Base-by-base conservation (phyloP, 441 rosid species). In the Pelargonium exstipulatum region DNA sequence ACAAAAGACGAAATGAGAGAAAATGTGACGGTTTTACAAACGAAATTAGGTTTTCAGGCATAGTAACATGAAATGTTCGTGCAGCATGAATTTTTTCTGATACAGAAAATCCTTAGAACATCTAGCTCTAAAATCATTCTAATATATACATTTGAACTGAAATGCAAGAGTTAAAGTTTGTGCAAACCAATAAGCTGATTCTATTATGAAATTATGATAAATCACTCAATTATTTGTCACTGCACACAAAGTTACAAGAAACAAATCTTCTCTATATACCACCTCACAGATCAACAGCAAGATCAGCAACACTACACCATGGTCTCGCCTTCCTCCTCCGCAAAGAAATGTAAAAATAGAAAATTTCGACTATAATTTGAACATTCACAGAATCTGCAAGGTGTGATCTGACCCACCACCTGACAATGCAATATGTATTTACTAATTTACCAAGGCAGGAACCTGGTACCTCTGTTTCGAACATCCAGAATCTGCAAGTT, bases 181-280 rank as follows among this genome's bases (percentile, higher is more conserved):
- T 46, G 64, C 64, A 60, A 20, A 60, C 32, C 37, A 60, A 77
- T 32, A 70, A 82, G 65, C 79, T 70, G 73, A 71, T 73, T 78
- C 83, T 82, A 83, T 79, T 66, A 72, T 74, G 73, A 40, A 70
- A 74, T 77, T 75, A 71, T 64, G 61, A 75, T 68, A 80, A 78
- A 72, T 79, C 85, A 83, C 88, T 80, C 84, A 74, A 83, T 88
- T 84, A 85, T 85, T 85, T 68, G 80, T 85, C 72, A 81, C 90
- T 86, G 88, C 95, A 86, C 92, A 85, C 92, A 83, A 81, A 75
- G 80, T 83, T 82, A 86, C 87, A 83, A 76, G 82, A 84, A 82
- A 78, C 68, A 24, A 84, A 78, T 68, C 78, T 73, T 73, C 74
- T 80, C 82, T 79, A 76, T 79, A 76, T 62, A 72, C 74, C 80